Evolutionary conservation across 2,329 filamentous ascomycete species (phyloP), one percentile per base, ranked within the genome.

Genomic region (Neofusicoccum umdonicola): DNA sequence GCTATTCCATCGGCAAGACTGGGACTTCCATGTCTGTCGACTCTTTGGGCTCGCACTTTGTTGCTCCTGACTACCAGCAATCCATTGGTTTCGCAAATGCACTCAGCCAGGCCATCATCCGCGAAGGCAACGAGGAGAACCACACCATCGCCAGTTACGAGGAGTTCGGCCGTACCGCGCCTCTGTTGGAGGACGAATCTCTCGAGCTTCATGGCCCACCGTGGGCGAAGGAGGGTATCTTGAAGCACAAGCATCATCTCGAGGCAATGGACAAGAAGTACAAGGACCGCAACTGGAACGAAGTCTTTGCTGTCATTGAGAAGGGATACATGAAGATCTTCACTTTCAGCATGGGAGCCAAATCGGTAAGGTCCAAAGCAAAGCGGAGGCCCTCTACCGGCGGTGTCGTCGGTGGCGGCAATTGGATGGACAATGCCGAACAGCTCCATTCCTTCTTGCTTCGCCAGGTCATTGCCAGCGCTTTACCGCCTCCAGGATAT

Each of bases 11-110:
- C 66, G 92, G 93, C 37, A 92, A 96, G 74, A 96, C 93, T 0
- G 88, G 96, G 67, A 93, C 92, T 0, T 94, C 93, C 3, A 90
- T 93, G 81, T 97, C 93, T 4, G 90, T 97, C 71, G 92, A 97
- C 74, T 97, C 93, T 0, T 88, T 98, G 70, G 90, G 88, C 19
- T 93, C 91, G 1, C 85, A 88, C 39, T 89, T 89, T 76, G 88
- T 87, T 4, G 86, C 88, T 52, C 88, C 87, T 47, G 93, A 96
- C 71, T 97, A 94, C 76, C 93, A 97, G 77, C 93, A 97, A 78
- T 96, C 93, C 0, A 97, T 99, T 73, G 95, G 95, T 0, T 99
- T 99, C 73, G 95, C 95, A 63, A 98, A 97, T 75, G 95, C 95
- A 3, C 84, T 99, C 11, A 97, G 93, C 71, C 94, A 98, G 75